phyloP scores from a whole-genome alignment of 2,329 filamentous ascomycete genomes.

The Aphanocladium album region DNA sequence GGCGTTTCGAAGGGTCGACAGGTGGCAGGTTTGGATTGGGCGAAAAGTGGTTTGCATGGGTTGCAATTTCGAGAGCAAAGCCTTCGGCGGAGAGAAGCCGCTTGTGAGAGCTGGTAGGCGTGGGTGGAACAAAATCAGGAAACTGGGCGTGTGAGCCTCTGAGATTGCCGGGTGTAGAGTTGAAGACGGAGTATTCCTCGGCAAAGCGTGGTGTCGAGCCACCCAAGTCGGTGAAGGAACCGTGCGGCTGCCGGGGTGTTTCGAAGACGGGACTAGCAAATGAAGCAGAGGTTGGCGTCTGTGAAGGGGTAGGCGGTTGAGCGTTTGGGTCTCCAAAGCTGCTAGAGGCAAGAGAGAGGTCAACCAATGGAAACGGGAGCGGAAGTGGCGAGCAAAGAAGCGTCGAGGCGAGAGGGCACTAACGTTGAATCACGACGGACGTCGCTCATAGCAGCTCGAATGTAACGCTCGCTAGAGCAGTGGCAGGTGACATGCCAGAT shows the following conservation, averaged over 20 bases:
- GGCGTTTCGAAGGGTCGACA: constrained; percentile 53
- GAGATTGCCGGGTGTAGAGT: constrained; percentile 57
- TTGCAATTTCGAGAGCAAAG: constrained; percentile 46
- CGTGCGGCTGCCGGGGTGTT: constrained; percentile 47
- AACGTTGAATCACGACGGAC: constrained; percentile 51
- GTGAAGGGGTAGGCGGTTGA: constrained; percentile 54
- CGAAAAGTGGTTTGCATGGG: constrained; percentile 60
- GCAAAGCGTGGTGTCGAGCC: constrained; percentile 59
- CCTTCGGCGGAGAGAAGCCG: constrained; percentile 47
- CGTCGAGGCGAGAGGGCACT: constrained; percentile 11
- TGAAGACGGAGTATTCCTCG: constrained; percentile 62
- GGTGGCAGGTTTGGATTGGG: constrained; percentile 51
- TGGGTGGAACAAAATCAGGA: constrained; percentile 37
- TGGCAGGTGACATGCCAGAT: constrained; percentile 9
- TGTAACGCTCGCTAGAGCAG: constrained; percentile 11
- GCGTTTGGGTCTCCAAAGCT: constrained; percentile 62
- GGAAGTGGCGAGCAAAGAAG: neutral
- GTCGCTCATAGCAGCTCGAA: constrained; percentile 56
- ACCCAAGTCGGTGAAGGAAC: constrained; percentile 43
- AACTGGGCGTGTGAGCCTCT: constrained; percentile 40
- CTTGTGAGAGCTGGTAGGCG: constrained; percentile 38
- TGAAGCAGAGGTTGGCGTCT: constrained; percentile 49
- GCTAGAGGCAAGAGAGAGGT: constrained; percentile 25
- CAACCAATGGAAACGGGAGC: constrained; percentile 21
- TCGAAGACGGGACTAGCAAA: constrained; percentile 54